Evolutionary conservation across 495 filamentous ascomycete genomes (phyloP).

Genomic region (Talaromyces liani): DNA sequence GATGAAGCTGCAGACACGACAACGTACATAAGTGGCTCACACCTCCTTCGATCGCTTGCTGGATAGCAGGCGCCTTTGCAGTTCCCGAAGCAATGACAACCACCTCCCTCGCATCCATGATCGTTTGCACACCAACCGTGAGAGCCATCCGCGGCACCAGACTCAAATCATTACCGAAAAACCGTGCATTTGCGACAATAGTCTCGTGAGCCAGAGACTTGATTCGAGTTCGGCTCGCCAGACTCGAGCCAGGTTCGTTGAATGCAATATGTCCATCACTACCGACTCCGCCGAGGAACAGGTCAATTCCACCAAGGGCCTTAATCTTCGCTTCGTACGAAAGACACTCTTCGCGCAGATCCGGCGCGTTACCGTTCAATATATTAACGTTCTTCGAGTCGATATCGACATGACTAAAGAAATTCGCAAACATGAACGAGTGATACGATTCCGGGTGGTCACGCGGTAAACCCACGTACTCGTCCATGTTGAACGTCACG

Average conservation of each 20-base stretch:
- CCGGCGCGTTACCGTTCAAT: constrained; percentile 68
- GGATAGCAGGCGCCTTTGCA: constrained; percentile 69
- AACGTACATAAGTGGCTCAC: constrained; percentile 89
- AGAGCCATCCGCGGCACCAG: constrained; percentile 77
- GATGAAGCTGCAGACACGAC: constrained; percentile 71
- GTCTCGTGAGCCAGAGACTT: constrained; percentile 86
- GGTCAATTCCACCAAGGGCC: constrained; percentile 67
- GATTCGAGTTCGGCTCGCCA: constrained; percentile 71
- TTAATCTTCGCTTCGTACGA: constrained; percentile 74
- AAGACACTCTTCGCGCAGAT: constrained; percentile 68
- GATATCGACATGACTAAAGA: constrained; percentile 83
- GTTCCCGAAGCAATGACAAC: constrained; percentile 75
- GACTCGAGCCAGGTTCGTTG: constrained; percentile 78
- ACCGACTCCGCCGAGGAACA: constrained; percentile 83
- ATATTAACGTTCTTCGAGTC: constrained; percentile 74
- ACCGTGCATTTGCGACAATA: constrained; percentile 75
- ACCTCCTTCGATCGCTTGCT: constrained; percentile 72
- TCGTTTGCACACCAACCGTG: constrained; percentile 80
- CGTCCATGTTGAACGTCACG: constrained; percentile 90
- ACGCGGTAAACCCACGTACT: constrained; percentile 75
- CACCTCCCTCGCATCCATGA: constrained; percentile 74
- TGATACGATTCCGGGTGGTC: constrained; percentile 81
- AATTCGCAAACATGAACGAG: constrained; percentile 85
- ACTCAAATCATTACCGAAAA: constrained; percentile 66
- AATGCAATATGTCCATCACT: constrained; percentile 86